Percentiles rank a stretch among this genome's conserved stretches.
These are phyloP conservation scores for Lolium multiflorum DNA, from an alignment of 176 grass and related monocot species.

Conservation along the genomic window DNA sequence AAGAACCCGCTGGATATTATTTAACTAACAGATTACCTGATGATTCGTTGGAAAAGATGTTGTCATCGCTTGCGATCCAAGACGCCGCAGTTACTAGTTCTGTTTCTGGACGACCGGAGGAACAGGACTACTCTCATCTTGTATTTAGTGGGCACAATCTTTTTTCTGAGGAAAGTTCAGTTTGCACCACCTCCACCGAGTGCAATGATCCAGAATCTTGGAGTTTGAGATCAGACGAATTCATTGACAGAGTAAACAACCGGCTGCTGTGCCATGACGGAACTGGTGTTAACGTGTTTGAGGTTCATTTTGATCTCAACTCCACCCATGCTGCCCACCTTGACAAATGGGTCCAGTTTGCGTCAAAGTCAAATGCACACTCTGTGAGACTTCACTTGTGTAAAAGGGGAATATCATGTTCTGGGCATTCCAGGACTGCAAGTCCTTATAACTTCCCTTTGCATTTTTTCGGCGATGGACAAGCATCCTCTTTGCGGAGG, in stretches of 20 bases:
- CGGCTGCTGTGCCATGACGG: neutral
- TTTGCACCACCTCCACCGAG: neutral
- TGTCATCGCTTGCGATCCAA: neutral
- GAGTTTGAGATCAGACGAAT: neutral
- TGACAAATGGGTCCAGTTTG: constrained; percentile 24
- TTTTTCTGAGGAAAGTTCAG: neutral
- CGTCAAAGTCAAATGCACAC: neutral
- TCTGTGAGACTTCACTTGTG: neutral
- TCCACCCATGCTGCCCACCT: constrained; percentile 20
- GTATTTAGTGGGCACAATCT: neutral
- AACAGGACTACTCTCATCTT: neutral
- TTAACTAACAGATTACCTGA: neutral
- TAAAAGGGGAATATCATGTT: neutral
- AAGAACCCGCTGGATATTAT: neutral
- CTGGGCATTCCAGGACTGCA: neutral
- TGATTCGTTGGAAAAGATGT: neutral
- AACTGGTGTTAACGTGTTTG: neutral
- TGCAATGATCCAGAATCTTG: neutral
- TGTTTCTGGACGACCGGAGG: neutral
- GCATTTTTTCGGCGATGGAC: neutral
- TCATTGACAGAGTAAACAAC: neutral
- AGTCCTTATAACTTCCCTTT: constrained; percentile 18
- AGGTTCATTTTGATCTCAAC: constrained; percentile 5
- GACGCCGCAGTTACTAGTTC: neutral
- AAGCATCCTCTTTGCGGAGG: neutral